phyloP scores from a whole-genome alignment of 108 stramenopile species.

The Fistulifera solaris region DNA sequence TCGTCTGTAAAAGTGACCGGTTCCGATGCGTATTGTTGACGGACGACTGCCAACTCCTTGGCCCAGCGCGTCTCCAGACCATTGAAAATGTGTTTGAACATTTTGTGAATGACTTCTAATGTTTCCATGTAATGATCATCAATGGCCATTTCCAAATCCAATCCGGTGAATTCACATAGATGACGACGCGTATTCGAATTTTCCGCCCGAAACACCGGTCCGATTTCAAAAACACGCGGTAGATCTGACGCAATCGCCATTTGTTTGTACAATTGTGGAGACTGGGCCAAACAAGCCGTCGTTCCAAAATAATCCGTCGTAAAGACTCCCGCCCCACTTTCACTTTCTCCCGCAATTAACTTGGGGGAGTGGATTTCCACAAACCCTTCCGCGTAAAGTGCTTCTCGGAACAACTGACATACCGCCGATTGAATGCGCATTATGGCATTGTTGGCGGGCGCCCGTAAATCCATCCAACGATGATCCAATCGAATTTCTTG shows the following conservation, averaged over 20 bases:
- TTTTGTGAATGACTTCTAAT: conserved; percentile 77
- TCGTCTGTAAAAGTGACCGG: conserved; percentile 89
- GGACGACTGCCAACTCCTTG: conserved; percentile 77
- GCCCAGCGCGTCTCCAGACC: conserved; percentile 78
- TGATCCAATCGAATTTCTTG: conserved; percentile 88
- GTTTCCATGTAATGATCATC: conserved; percentile 94
- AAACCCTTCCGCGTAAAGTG: conserved; percentile 86
- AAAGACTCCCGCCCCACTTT: conserved; percentile 94
- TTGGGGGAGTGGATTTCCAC: conserved; percentile 95
- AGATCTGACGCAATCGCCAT: conserved; percentile 96
- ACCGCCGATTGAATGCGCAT: conserved; percentile 87
- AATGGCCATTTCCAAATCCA: conserved; percentile 97
- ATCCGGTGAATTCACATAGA: conserved; percentile 93
- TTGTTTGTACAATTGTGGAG: conserved; percentile 97
- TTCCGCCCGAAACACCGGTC: conserved; percentile 96
- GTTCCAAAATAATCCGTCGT: conserved; percentile 95
- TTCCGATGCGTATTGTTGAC: conserved; percentile 86
- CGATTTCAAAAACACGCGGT: conserved; percentile 89
- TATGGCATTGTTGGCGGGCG: conserved; percentile 94
- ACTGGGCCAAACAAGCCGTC: conserved; percentile 94
- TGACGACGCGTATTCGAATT: conserved; percentile 91
- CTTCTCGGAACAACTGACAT: conserved; percentile 87
- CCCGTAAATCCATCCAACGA: conserved; percentile 92
- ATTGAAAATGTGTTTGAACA: conserved; percentile 94
- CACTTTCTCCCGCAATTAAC: conserved; percentile 91